phyloP scores from a whole-genome alignment of 179 eudicot genomes.

The Beta corolliflora region DNA sequence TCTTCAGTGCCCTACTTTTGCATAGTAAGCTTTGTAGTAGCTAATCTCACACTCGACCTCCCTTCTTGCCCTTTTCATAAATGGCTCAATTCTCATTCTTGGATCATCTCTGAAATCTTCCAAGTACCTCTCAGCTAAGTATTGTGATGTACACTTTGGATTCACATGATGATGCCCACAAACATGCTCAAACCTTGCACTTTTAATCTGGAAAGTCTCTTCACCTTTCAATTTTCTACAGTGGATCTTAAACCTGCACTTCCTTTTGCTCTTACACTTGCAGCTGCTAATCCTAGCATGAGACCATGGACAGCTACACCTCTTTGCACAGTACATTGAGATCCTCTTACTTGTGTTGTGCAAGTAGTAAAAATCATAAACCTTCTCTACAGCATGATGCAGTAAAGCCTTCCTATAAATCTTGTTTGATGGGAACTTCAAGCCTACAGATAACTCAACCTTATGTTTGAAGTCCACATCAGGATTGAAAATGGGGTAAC shows the following conservation, averaged over 20 bases:
- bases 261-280: not conserved
- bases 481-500: not conserved
- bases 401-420: conserved; percentile 1
- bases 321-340: not conserved
- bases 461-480: not conserved
- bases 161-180: not conserved
- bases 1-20: not conserved
- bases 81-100: not conserved
- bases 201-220: not conserved
- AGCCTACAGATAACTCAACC: not conserved
- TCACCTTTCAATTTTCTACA: not conserved
- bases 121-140: conserved; percentile 4
- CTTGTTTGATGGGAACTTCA: not conserved
- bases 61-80: not conserved
- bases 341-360: not conserved
- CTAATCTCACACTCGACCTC: not conserved
- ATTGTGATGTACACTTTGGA: not conserved
- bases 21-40: not conserved
- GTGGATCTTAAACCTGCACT: not conserved
- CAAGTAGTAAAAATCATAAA: not conserved
- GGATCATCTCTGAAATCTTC: not conserved
- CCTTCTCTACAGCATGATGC: not conserved
- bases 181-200: not conserved
- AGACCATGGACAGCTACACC: not conserved
- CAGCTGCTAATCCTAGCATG: too few species aligned